Conservation (phyloP, 2,329 filamentous ascomycete genomes). For the Acephala macrosclerotiorum region DNA sequence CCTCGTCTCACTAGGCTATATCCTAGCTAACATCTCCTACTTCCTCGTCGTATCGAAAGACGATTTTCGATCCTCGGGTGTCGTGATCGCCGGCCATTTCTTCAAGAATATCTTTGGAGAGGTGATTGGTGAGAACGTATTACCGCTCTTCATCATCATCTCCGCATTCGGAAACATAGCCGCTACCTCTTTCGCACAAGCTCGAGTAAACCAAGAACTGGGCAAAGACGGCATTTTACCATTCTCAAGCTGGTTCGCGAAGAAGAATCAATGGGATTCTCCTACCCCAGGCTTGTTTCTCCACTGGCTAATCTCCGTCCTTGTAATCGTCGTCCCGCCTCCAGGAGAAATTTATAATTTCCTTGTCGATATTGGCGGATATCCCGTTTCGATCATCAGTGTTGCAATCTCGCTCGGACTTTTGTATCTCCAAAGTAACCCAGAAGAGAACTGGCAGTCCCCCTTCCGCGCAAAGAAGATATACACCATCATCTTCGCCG, state of each 20-base stretch:
- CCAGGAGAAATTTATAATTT: conserved; percentile 51
- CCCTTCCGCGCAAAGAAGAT: conserved; percentile 43
- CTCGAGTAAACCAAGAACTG: conserved; percentile 55
- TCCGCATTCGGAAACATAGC: conserved; percentile 57
- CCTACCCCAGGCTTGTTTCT: conserved; percentile 54
- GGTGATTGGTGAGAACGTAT: conserved; percentile 49
- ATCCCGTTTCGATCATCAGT: conserved; percentile 47
- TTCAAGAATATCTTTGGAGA: conserved; percentile 62
- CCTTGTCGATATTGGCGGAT: conserved; percentile 48
- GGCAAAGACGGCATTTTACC: conserved; percentile 56
- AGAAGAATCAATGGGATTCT: conserved; percentile 25
- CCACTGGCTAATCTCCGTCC: conserved; percentile 66
- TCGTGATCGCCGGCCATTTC: conserved; percentile 62
- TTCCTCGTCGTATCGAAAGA: conserved; percentile 64
- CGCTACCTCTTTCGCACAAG: conserved; percentile 56
- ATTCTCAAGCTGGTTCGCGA: conserved; percentile 46
- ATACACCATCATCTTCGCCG: conserved; percentile 44
- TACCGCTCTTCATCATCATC: conserved; percentile 54
- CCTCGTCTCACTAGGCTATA: conserved; percentile 62
- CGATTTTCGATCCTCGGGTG: conserved; percentile 60
- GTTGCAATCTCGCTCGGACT: conserved; percentile 46
- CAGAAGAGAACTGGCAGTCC: conserved; percentile 42
- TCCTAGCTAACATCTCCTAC: conserved; percentile 65
- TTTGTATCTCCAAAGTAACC: conserved; percentile 43
- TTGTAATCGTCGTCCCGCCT: conserved; percentile 60